Evolutionary conservation across 805 yeast genomes (phyloP).

Genomic region (Zygoascus bituminiphila): DNA sequence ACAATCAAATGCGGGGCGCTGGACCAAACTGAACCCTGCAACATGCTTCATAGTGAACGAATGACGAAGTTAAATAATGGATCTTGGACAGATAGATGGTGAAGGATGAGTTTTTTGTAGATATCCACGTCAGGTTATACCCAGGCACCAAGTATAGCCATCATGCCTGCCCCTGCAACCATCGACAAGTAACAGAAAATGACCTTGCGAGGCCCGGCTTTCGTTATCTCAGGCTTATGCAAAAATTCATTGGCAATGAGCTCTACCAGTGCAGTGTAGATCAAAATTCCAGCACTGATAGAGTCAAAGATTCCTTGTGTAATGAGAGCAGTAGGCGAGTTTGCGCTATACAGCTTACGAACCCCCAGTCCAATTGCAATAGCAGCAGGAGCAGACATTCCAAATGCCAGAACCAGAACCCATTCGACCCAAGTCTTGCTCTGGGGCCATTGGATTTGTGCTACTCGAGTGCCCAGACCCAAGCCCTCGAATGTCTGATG

Average conservation of each 20-base stretch:
- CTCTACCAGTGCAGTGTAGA: constrained; percentile 72
- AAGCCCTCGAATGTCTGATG: constrained; percentile 80
- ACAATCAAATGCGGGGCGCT: too few species aligned
- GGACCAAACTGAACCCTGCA: too few species aligned
- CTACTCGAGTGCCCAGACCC: constrained; percentile 74
- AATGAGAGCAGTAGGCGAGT: constrained; percentile 46
- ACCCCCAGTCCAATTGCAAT: constrained; percentile 75
- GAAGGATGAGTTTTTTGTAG: too few species aligned
- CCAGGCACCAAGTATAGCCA: constrained; percentile 63
- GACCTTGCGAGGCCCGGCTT: background rate
- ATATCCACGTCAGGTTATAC: too few species aligned
- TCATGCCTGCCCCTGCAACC: constrained; percentile 47
- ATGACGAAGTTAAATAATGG: too few species aligned
- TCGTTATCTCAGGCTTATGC: constrained; percentile 25
- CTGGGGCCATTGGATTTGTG: constrained; percentile 51
- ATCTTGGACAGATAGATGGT: too few species aligned
- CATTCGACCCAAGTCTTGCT: constrained; percentile 26
- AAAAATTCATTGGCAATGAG: constrained; percentile 69
- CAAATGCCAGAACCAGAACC: constrained; percentile 44
- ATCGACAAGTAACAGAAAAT: constrained; percentile 22
- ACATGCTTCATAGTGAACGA: too few species aligned
- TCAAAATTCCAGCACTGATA: constrained; percentile 66
- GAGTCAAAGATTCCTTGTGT: constrained; percentile 69
- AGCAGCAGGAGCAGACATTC: constrained; percentile 63
- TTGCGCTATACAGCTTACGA: constrained; percentile 47